A percentile compares a stretch with the other conserved stretches of the same genome.
Evolutionary conservation across 2,329 filamentous ascomycete genomes (phyloP).

Genomic region (Trichoderma koningiopsis): DNA sequence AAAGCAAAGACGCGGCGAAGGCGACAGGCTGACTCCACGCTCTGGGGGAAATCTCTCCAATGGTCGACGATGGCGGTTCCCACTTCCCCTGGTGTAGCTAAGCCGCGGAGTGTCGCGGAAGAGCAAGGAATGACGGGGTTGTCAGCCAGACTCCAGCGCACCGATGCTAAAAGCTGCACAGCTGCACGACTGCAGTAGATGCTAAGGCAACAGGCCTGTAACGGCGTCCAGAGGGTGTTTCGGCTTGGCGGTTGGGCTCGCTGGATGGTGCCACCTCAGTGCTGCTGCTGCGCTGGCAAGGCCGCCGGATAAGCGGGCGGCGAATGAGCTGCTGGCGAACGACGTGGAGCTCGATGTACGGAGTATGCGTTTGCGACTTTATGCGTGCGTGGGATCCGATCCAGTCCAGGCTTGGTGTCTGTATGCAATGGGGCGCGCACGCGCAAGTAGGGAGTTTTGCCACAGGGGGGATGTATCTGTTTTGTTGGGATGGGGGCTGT

Average conservation of each 20-base stretch:
- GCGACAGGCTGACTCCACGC: conserved; percentile 7
- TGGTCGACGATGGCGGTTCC: neutral
- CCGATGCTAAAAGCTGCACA: conserved; percentile 14
- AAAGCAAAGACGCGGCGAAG: conserved; percentile 10
- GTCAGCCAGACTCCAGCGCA: conserved; percentile 20
- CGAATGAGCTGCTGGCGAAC: conserved; percentile 22
- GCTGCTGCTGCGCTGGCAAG: conserved; percentile 23
- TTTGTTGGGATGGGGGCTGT: conserved; percentile 14
- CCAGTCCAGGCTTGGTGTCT: conserved; percentile 20
- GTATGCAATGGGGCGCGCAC: conserved; percentile 23
- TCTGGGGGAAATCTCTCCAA: conserved; percentile 23
- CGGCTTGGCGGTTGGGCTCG: conserved; percentile 22
- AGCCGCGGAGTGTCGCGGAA: conserved; percentile 10
- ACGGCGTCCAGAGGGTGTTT: conserved; percentile 1
- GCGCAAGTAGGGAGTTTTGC: neutral
- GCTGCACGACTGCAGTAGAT: conserved; percentile 14
- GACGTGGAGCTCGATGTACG: conserved; percentile 21
- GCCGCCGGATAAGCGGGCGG: conserved; percentile 19
- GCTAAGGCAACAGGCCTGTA: neutral
- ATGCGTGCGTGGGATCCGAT: conserved; percentile 20
- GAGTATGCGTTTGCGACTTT: conserved; percentile 17
- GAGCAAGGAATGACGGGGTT: conserved; percentile 15
- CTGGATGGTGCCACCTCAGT: conserved; percentile 24
- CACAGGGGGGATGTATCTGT: neutral
- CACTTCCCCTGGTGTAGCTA: conserved; percentile 18